Evolutionary conservation across 371 early-diverging fungal species (phyloP).

Genomic region (Rhizopus arrhizus): DNA sequence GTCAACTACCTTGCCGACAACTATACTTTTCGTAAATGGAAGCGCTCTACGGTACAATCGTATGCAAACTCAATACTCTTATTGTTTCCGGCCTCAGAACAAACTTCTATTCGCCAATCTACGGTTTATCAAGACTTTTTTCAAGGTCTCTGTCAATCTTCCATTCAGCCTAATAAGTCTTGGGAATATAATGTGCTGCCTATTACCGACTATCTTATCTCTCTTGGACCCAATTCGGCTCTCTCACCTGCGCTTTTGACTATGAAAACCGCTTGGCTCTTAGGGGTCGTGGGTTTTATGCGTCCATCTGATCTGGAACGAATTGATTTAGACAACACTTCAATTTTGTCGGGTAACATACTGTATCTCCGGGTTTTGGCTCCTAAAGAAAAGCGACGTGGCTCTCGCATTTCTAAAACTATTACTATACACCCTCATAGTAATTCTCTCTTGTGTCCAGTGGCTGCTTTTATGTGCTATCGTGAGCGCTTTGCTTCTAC

Average conservation of each 20-base stretch:
- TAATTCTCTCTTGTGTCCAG: too few relatives aligned
- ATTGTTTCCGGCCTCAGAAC: slow-evolving; percentile 1
- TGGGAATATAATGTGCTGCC: slow-evolving; percentile 13
- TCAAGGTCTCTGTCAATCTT: slow-evolving; percentile 7
- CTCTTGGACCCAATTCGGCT: neutral
- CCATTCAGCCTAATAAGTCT: slow-evolving; percentile 2
- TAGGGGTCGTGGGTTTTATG: slow-evolving; percentile 29
- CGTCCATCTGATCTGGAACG: slow-evolving; percentile 31
- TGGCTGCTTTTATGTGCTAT: too few relatives aligned
- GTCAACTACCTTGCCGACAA: slow-evolving; percentile 17
- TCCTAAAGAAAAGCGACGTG: slow-evolving; percentile 24
- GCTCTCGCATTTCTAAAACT: too few relatives aligned
- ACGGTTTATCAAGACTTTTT: neutral
- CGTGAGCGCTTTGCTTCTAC: too few relatives aligned
- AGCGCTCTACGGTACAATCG: slow-evolving; percentile 1
- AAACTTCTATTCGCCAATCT: neutral
- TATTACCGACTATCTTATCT: neutral
- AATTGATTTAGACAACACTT: slow-evolving; percentile 14
- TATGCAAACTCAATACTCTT: slow-evolving; percentile 12
- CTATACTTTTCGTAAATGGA: neutral
- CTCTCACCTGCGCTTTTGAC: too few relatives aligned
- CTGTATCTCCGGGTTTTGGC: slow-evolving; percentile 1
- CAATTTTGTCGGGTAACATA: neutral
- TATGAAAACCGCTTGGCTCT: slow-evolving; percentile 23
- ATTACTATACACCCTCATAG: too few relatives aligned